Evolutionary conservation across 192 early-diverging fungal species (phyloP).

Genomic region (Dispira parvispora): DNA sequence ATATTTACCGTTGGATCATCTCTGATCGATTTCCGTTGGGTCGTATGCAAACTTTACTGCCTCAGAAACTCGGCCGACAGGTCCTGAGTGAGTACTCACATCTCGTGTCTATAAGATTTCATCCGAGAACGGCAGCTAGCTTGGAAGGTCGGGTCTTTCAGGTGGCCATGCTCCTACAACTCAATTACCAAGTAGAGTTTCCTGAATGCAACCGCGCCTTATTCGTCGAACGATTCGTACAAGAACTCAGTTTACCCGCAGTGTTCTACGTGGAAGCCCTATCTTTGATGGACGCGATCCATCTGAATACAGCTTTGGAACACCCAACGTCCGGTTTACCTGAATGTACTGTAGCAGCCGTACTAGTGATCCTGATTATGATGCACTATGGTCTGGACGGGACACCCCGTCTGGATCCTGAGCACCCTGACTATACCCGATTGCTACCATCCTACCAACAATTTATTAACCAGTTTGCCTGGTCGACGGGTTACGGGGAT

Average conservation of each 20-base stretch:
- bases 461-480: not conserved
- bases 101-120: not conserved
- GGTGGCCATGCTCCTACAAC: not conserved
- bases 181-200: not conserved
- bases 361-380: not conserved
- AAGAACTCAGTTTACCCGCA: conserved; percentile 3
- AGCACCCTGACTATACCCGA: not conserved
- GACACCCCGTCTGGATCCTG: not conserved
- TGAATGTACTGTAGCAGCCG: not conserved
- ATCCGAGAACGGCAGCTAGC: too few species aligned
- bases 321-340: not conserved
- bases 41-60: not conserved
- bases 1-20: conserved; percentile 2
- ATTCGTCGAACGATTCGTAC: not conserved
- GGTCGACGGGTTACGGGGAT: not conserved
- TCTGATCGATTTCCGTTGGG: not conserved
- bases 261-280: not conserved
- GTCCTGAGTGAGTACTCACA: not conserved
- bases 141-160: not conserved
- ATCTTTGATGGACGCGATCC: not conserved
- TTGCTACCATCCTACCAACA: not conserved
- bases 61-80: not conserved
- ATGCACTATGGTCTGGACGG: conserved; percentile 10
- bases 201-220: not conserved
- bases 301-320: not conserved